A percentile compares a stretch with the other conserved stretches of the same genome.
Conservation (phyloP, 1,139 yeast species). For the Hemisphaericaspora xylanilytica region DNA sequence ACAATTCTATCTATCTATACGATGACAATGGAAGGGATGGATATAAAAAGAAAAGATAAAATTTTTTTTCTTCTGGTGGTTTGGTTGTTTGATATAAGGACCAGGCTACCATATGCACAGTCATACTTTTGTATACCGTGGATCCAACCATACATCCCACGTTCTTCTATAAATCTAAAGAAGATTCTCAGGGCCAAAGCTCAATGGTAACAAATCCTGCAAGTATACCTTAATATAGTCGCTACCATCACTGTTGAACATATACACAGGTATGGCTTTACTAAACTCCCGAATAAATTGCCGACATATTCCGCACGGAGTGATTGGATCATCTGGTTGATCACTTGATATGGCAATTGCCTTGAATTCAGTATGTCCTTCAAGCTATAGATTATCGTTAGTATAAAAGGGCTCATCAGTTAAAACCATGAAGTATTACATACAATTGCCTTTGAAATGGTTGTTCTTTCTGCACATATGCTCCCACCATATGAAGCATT, state of each 20-base stretch:
- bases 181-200: slow-evolving; percentile 83
- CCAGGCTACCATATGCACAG: too few species aligned
- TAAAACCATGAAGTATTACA: slow-evolving; percentile 13
- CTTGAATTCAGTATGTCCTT: slow-evolving; percentile 45
- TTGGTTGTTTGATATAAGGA: too few species aligned
- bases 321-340: slow-evolving; percentile 47
- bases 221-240: slow-evolving; percentile 41
- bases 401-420: background rate
- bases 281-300: slow-evolving; percentile 83
- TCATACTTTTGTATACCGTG: too few species aligned
- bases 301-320: slow-evolving; percentile 95
- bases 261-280: slow-evolving; percentile 49
- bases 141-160: too few species aligned
- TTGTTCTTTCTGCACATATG: slow-evolving; percentile 88
- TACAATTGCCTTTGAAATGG: slow-evolving; percentile 65
- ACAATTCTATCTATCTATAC: background rate
- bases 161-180: background rate
- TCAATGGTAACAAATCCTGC: slow-evolving; percentile 70
- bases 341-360: slow-evolving; percentile 77
- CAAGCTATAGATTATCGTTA: slow-evolving; percentile 23
- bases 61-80: background rate
- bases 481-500: slow-evolving; percentile 89
- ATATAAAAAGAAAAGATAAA: background rate
- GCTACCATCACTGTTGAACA: slow-evolving; percentile 59
- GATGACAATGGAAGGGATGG: background rate